Percentiles rank a stretch among this genome's conserved stretches.
Evolutionary conservation across 495 filamentous ascomycete genomes (phyloP).

Genomic region (Trichodelitschia bisporula): DNA sequence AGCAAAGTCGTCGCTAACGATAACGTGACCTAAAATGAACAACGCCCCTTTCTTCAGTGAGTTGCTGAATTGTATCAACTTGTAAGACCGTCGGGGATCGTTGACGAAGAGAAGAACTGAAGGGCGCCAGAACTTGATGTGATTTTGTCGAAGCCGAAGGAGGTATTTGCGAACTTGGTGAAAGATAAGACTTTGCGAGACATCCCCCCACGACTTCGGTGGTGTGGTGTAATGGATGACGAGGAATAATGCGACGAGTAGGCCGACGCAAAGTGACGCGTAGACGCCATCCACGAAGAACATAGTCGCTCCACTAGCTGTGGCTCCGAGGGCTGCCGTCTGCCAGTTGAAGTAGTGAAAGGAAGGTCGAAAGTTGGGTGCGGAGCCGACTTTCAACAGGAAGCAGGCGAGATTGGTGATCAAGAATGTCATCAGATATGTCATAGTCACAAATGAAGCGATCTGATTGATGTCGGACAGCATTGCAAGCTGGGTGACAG

Average conservation of each 20-base stretch:
- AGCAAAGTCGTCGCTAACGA: conserved; percentile 63
- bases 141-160: conserved; percentile 56
- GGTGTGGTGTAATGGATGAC: conserved; percentile 67
- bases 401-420: conserved; percentile 75
- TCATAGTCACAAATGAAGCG: conserved; percentile 71
- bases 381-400: conserved; percentile 73
- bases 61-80: conserved; percentile 77
- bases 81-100: conserved; percentile 50
- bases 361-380: conserved; percentile 69
- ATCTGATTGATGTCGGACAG: conserved; percentile 73
- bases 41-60: conserved; percentile 70
- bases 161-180: conserved; percentile 82
- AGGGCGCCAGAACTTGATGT: conserved; percentile 82
- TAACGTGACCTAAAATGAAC: conserved; percentile 70
- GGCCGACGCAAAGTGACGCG: conserved; percentile 46
- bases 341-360: conserved; percentile 79
- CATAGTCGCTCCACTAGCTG: conserved; percentile 58
- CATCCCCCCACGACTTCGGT: conserved; percentile 76
- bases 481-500: conserved; percentile 57
- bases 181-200: conserved; percentile 72
- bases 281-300: conserved; percentile 75
- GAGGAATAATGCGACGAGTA: conserved; percentile 52
- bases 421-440: conserved; percentile 55
- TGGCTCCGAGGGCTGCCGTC: conserved; percentile 47
- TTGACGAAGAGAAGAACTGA: conserved; percentile 70